Conservation (phyloP, 257 asterid genomes). For the Solanum chiquidenum region DNA sequence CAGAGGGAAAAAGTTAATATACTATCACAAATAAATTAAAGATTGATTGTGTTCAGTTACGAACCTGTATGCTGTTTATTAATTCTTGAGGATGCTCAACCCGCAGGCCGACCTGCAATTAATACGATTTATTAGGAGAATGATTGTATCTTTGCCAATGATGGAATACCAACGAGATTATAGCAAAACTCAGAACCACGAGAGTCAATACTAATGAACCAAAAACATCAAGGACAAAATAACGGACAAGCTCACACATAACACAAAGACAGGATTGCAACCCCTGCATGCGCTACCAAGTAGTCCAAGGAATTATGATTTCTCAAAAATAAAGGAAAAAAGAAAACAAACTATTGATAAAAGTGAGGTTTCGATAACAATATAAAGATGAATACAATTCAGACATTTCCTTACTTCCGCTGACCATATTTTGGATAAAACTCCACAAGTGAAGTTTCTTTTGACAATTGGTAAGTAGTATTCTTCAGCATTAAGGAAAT, state of each 20-base stretch:
- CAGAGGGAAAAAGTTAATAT: background rate
- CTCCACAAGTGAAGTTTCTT: background rate
- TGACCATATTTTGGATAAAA: background rate
- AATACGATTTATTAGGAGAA: background rate
- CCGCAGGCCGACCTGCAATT: slow-evolving; percentile 77
- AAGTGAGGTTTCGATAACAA: background rate
- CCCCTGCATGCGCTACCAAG: background rate
- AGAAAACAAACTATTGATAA: background rate
- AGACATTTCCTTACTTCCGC: background rate
- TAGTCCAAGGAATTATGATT: background rate
- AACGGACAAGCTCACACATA: background rate
- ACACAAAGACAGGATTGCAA: background rate
- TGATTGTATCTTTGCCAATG: background rate
- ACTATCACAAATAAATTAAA: background rate
- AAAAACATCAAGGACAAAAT: background rate
- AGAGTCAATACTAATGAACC: background rate
- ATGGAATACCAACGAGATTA: background rate
- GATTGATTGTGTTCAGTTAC: background rate
- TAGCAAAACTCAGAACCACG: background rate
- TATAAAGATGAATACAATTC: background rate
- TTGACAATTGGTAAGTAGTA: background rate
- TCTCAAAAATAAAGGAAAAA: background rate
- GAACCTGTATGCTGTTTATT: slow-evolving; percentile 80
- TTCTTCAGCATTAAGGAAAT: background rate
- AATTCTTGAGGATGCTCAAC: slow-evolving; percentile 92